Conservation (phyloP, 768 basidiomycete genomes). For the Pilatotrama ljubarskyi region DNA sequence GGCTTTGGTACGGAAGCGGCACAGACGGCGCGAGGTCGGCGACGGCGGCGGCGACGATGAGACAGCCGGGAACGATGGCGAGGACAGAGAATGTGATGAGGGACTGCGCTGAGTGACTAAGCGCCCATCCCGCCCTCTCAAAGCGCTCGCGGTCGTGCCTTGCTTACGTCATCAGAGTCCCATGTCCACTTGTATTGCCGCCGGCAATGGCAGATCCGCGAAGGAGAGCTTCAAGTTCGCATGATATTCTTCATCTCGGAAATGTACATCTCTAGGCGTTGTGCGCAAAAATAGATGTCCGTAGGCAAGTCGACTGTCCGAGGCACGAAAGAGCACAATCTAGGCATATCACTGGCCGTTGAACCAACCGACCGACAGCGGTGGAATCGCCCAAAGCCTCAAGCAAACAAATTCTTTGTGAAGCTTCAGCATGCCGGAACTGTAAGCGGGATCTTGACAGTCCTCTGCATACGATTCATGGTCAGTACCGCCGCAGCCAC, state of each 20-base stretch:
- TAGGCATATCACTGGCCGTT: too few relatives aligned
- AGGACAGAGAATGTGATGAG: not conserved
- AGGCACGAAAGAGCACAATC: not conserved
- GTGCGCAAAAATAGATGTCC: not conserved
- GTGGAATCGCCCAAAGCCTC: too few relatives aligned
- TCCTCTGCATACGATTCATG: constrained; percentile 45
- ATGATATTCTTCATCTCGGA: too few relatives aligned
- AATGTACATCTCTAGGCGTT: too few relatives aligned
- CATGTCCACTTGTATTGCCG: not conserved
- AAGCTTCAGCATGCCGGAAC: constrained; percentile 73
- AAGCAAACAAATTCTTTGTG: not conserved
- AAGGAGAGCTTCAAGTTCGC: too few relatives aligned
- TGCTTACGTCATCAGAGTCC: not conserved
- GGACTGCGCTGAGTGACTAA: not conserved
- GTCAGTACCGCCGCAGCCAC: constrained; percentile 5
- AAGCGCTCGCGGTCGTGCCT: not conserved
- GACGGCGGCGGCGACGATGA: constrained; percentile 5
- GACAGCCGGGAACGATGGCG: constrained; percentile 1
- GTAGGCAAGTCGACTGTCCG: not conserved
- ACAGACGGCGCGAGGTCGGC: constrained; percentile 5
- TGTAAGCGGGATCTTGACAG: constrained; percentile 81
- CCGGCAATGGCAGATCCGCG: not conserved
- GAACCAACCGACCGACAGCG: too few relatives aligned
- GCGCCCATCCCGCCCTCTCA: not conserved
- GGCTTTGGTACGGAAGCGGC: constrained; percentile 9